Evolutionary conservation across 139 green algal genomes (phyloP).

Genomic region (Picochlorum sp.): DNA sequence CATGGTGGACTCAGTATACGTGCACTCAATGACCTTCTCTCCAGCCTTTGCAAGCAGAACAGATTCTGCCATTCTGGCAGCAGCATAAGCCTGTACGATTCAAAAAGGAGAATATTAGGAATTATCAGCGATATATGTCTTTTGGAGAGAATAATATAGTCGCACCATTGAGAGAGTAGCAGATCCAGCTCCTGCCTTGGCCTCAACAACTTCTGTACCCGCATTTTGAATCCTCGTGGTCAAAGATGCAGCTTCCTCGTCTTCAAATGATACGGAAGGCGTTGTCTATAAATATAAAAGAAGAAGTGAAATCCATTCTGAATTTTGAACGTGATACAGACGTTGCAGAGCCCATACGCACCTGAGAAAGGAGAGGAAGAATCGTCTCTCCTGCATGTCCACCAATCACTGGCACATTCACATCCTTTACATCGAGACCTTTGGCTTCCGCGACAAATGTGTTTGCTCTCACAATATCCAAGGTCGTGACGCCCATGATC

Average conservation of each 20-base stretch:
- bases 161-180: slow-evolving; percentile 77
- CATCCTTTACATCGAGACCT: slow-evolving; percentile 60
- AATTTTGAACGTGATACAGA: background rate
- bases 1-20: slow-evolving; percentile 50
- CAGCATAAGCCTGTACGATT: slow-evolving; percentile 57
- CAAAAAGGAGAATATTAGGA: slow-evolving; percentile 4
- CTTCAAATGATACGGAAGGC: slow-evolving; percentile 69
- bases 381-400: slow-evolving; percentile 97
- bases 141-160: slow-evolving; percentile 4
- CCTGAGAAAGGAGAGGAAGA: slow-evolving; percentile 86
- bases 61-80: slow-evolving; percentile 70
- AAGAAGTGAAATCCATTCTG: slow-evolving; percentile 2
- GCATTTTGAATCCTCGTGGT: slow-evolving; percentile 80
- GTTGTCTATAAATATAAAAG: slow-evolving; percentile 42
- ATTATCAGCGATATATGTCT: background rate
- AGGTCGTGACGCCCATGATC: slow-evolving; percentile 56
- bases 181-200: slow-evolving; percentile 73
- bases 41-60: slow-evolving; percentile 66
- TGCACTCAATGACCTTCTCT: slow-evolving; percentile 64
- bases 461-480: slow-evolving; percentile 85
- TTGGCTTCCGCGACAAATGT: slow-evolving; percentile 61
- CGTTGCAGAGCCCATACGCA: slow-evolving; percentile 27
- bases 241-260: slow-evolving; percentile 72
- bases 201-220: slow-evolving; percentile 84
- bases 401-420: slow-evolving; percentile 91